phyloP scores from a whole-genome alignment of 192 early-diverging fungal genomes.

The Backusella luteola region DNA sequence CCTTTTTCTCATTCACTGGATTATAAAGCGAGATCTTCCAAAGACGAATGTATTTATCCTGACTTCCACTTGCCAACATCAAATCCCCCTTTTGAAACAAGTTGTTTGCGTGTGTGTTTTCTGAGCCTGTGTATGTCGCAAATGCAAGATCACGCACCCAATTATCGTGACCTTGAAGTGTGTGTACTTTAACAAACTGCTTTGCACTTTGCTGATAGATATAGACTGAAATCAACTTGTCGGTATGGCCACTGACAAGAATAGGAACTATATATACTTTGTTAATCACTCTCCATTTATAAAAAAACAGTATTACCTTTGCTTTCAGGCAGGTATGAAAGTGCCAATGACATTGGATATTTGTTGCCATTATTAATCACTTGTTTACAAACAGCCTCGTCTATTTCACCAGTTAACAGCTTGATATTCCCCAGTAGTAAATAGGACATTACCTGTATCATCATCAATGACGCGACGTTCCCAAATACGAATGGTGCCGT shows the following conservation, averaged over 20 bases:
- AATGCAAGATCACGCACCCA: slow-evolving; percentile 88
- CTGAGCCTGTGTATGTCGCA: slow-evolving; percentile 52
- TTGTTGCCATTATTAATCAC: slow-evolving; percentile 62
- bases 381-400: slow-evolving; percentile 61
- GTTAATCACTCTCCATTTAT: background rate
- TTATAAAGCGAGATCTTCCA: slow-evolving; percentile 71
- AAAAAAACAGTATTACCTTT: slow-evolving; percentile 28
- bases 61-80: slow-evolving; percentile 83
- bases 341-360: slow-evolving; percentile 65
- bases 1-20: slow-evolving; percentile 1
- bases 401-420: slow-evolving; percentile 25
- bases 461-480: slow-evolving; percentile 45
- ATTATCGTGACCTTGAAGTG: slow-evolving; percentile 87
- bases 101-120: slow-evolving; percentile 36
- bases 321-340: slow-evolving; percentile 67
- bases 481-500: slow-evolving; percentile 75
- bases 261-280: slow-evolving; percentile 45
- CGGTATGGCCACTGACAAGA: slow-evolving; percentile 83
- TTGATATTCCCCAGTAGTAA: slow-evolving; percentile 25
- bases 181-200: slow-evolving; percentile 62
- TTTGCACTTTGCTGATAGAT: slow-evolving; percentile 24
- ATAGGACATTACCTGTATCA: slow-evolving; percentile 15
- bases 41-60: slow-evolving; percentile 91
- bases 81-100: slow-evolving; percentile 72
- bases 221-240: slow-evolving; percentile 74